A percentile compares a stretch with the other conserved stretches of the same genome.
These are phyloP conservation scores for Candida palmyrensis DNA, from an alignment of 805 yeast genomes.

Conservation along the genomic window DNA sequence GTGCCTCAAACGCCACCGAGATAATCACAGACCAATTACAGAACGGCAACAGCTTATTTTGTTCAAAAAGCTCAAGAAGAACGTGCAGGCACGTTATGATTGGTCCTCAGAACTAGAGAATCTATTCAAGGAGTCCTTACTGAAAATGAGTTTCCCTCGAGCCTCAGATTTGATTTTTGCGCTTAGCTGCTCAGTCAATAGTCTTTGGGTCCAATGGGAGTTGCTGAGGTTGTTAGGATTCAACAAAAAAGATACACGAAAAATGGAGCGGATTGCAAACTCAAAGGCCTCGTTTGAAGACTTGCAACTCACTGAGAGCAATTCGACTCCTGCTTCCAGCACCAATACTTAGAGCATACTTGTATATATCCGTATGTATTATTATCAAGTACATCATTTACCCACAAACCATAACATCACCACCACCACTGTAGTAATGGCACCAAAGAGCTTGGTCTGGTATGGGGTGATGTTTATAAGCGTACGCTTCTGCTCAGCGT, in stretches of 20 bases:
- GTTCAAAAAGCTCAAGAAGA: conserved; percentile 8
- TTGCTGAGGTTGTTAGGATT: conserved; percentile 23
- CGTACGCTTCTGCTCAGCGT: conserved; percentile 3
- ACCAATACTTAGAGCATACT: too few species aligned
- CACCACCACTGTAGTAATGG: conserved; percentile 12
- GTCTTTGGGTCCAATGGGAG: conserved; percentile 28
- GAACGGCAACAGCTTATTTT: conserved; percentile 11
- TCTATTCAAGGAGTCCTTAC: too few species aligned
- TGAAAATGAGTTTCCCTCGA: too few species aligned
- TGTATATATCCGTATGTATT: not conserved
- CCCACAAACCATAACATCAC: conserved; percentile 18
- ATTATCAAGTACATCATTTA: not conserved
- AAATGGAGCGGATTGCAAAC: conserved; percentile 5
- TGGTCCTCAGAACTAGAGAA: not conserved
- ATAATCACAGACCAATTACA: conserved; percentile 6
- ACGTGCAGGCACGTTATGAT: conserved; percentile 6
- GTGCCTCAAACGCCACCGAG: conserved; percentile 2
- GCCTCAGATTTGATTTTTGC: conserved; percentile 30
- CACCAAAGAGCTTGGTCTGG: conserved; percentile 12
- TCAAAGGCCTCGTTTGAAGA: too few species aligned
- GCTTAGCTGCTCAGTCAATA: conserved; percentile 16
- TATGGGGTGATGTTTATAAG: conserved; percentile 8
- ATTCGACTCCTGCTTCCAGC: too few species aligned
- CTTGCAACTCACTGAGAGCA: too few species aligned
- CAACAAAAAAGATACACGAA: conserved; percentile 8